These are phyloP conservation scores for Hippophae gyantsensis DNA, from an alignment of 306 rosid species.

Conservation along the genomic window DNA sequence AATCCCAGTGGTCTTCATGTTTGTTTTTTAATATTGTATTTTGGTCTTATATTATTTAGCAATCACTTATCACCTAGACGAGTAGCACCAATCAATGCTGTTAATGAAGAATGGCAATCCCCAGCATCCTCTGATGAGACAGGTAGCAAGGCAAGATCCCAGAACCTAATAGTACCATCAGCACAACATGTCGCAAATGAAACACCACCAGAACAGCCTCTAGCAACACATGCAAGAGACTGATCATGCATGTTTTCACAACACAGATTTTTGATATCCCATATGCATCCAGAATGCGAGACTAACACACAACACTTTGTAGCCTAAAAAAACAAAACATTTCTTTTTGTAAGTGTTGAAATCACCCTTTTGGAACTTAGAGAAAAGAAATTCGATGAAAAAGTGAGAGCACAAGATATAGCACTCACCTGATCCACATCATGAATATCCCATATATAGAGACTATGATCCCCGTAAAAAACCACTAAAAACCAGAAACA, in stretches of 20 bases:
- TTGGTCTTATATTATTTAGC: background rate
- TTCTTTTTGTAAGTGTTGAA: conserved; percentile 5
- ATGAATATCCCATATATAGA: conserved; percentile 61
- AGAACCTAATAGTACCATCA: conserved; percentile 69
- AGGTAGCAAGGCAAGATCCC: conserved; percentile 70
- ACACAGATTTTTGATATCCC: conserved; percentile 78
- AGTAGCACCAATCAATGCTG: conserved; percentile 31
- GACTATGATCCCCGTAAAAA: conserved; percentile 54
- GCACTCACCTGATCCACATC: conserved; percentile 55
- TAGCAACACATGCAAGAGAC: conserved; percentile 66
- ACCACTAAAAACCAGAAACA: conserved; percentile 45
- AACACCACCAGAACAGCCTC: conserved; percentile 72
- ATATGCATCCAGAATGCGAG: conserved; percentile 76
- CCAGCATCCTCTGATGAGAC: conserved; percentile 26
- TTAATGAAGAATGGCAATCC: conserved; percentile 21
- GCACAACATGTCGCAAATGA: conserved; percentile 78
- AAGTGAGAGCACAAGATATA: background rate
- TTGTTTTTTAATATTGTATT: background rate
- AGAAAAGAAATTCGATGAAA: background rate
- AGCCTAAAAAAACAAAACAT: conserved; percentile 34
- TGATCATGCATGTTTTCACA: conserved; percentile 69
- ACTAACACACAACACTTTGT: conserved; percentile 55
- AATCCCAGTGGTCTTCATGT: background rate
- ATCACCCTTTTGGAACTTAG: conserved; percentile 6
- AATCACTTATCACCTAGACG: conserved; percentile 37